Evolutionary conservation across 176 grass and related monocot species (phyloP).

Genomic region (Hordeum marinum): DNA sequence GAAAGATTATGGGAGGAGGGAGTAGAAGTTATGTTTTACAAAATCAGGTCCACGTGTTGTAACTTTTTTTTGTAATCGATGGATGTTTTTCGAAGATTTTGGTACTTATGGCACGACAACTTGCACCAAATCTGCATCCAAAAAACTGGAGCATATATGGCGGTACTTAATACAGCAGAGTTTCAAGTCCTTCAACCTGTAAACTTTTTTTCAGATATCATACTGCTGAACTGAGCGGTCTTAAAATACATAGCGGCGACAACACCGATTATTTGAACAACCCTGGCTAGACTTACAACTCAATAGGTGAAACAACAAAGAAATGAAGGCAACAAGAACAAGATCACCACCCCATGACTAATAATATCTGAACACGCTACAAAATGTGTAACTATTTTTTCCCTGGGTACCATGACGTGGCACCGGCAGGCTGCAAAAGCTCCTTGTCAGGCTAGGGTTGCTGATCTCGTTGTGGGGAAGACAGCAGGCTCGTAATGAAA

Average conservation of each 20-base stretch:
- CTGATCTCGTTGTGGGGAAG: neutral
- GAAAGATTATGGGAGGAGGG: too few relatives aligned
- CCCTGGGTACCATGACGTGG: neutral
- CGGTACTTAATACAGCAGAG: neutral
- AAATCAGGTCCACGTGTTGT: too few relatives aligned
- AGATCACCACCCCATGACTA: neutral
- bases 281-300: neutral
- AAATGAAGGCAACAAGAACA: conserved; percentile 18
- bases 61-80: too few relatives aligned
- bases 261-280: conserved; percentile 6
- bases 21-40: too few relatives aligned
- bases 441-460: neutral
- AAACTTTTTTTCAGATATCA: neutral
- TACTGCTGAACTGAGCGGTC: neutral
- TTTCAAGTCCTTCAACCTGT: neutral
- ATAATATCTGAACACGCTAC: neutral
- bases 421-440: neutral
- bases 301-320: neutral
- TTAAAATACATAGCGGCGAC: neutral
- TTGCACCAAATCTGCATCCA: too few relatives aligned
- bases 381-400: conserved; percentile 15
- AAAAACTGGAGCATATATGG: too few relatives aligned
- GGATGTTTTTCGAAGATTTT: too few relatives aligned
- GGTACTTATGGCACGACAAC: too few relatives aligned
- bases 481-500: conserved; percentile 34